These are phyloP conservation scores for Ceratocystis albifundus DNA, from an alignment of 2,329 filamentous ascomycete genomes.

Conservation along the genomic window DNA sequence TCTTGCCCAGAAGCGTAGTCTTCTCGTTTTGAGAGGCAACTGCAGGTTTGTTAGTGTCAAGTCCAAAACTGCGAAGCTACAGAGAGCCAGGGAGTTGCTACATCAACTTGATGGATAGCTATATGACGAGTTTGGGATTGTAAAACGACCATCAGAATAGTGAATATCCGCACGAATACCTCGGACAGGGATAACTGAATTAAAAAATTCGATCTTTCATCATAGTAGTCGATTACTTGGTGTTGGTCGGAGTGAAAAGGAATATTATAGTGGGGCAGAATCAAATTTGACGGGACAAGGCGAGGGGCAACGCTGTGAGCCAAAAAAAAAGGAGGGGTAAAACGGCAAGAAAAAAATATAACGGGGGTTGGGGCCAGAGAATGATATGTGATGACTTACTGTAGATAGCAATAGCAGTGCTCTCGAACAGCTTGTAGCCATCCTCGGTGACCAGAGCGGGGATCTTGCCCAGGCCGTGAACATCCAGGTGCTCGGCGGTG, in stretches of 20 bases:
- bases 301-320: not conserved
- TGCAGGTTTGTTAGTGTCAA: constrained; percentile 32
- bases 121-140: not conserved
- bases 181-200: constrained; percentile 25
- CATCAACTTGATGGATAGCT: constrained; percentile 9
- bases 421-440: constrained; percentile 79
- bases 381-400: constrained; percentile 49
- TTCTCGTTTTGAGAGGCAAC: constrained; percentile 99
- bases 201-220: constrained; percentile 23
- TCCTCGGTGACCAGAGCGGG: constrained; percentile 88
- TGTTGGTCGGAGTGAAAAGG: constrained; percentile 7
- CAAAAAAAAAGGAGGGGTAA: constrained; percentile 14
- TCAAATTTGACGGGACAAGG: not conserved
- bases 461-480: constrained; percentile 81
- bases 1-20: constrained; percentile 97
- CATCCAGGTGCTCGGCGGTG: constrained; percentile 66
- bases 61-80: not conserved
- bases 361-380: constrained; percentile 28
- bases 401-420: constrained; percentile 93
- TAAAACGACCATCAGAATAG: constrained; percentile 22
- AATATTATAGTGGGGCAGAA: constrained; percentile 11
- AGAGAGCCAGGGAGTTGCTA: not conserved
- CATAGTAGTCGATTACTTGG: constrained; percentile 8
- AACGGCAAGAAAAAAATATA: constrained; percentile 11
- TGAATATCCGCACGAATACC: constrained; percentile 24